These are phyloP conservation scores for Afroboletus lepidellus DNA, from an alignment of 1,284 basidiomycete species.

Conservation along the genomic window DNA sequence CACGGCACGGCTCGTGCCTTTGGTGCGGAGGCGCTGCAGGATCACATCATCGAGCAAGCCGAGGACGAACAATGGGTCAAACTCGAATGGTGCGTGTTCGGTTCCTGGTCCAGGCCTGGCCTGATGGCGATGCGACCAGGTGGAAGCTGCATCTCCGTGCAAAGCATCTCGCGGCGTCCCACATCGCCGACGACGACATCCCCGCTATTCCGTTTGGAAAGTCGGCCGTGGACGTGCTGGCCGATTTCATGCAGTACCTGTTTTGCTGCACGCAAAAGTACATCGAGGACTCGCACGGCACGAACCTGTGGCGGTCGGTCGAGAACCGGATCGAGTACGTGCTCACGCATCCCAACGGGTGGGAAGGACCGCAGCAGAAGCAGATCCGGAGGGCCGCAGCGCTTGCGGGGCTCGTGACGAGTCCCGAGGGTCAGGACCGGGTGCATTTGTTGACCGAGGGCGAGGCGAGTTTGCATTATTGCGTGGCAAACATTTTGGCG, in stretches of 20 bases:
- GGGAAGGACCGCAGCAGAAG: constrained; percentile 43
- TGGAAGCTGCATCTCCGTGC: constrained; percentile 58
- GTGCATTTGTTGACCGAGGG: constrained; percentile 34
- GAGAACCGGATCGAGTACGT: constrained; percentile 36
- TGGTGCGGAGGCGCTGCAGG: constrained; percentile 52
- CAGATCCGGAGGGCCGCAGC: constrained; percentile 40
- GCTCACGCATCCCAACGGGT: constrained; percentile 46
- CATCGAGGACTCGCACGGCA: constrained; percentile 50
- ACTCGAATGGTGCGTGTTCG: constrained; percentile 46
- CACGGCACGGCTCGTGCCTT: constrained; percentile 44
- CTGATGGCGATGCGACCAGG: constrained; percentile 34
- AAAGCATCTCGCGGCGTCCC: constrained; percentile 28
- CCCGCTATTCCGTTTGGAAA: constrained; percentile 50
- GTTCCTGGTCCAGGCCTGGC: too few relatives aligned
- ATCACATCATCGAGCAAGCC: constrained; percentile 40
- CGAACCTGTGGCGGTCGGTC: constrained; percentile 38
- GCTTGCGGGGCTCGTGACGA: constrained; percentile 33
- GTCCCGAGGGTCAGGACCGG: constrained; percentile 22
- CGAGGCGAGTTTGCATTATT: constrained; percentile 44
- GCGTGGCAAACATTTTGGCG: constrained; percentile 39
- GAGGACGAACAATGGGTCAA: constrained; percentile 48
- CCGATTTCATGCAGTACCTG: constrained; percentile 54
- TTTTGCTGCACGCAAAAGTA: constrained; percentile 44
- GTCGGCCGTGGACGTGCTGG: constrained; percentile 45
- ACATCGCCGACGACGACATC: constrained; percentile 33